Evolutionary conservation across 257 asterid species (phyloP).

Genomic region (Vinca minor): DNA sequence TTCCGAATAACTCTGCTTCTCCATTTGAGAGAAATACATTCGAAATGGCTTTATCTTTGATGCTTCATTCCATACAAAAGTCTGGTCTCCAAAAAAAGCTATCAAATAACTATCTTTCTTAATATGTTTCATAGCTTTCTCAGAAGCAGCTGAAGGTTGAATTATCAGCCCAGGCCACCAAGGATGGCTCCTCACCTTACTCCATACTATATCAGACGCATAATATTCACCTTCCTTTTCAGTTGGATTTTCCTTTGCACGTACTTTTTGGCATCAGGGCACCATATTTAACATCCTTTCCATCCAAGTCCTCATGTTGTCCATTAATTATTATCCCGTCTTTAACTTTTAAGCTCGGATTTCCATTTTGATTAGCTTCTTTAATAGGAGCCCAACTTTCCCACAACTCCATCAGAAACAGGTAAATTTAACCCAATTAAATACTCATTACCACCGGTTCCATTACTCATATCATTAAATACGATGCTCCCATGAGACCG

Average conservation of each 20-base stretch:
- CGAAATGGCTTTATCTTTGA: conserved; percentile 48
- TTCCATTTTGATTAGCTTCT: conserved; percentile 17
- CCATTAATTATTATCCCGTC: conserved; percentile 21
- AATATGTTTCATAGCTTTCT: conserved; percentile 34
- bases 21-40: conserved; percentile 50
- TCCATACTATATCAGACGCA: conserved; percentile 76
- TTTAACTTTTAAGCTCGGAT: conserved; percentile 8
- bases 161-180: conserved; percentile 97
- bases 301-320: conserved; percentile 18
- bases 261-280: conserved; percentile 23
- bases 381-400: conserved; percentile 7
- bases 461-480: conserved; percentile 13
- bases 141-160: conserved; percentile 55
- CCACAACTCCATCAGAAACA: not conserved
- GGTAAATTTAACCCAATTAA: conserved; percentile 4
- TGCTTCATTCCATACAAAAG: conserved; percentile 76
- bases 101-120: conserved; percentile 48
- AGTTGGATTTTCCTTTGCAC: conserved; percentile 21
- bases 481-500: conserved; percentile 11
- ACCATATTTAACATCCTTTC: conserved; percentile 12
- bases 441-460: conserved; percentile 3
- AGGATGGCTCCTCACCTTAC: conserved; percentile 80
- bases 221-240: conserved; percentile 51
- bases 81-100: conserved; percentile 71
- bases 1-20: conserved; percentile 39